Evolutionary conservation across 257 asterid genomes (phyloP).

Genomic region (Penstemon davidsonii): DNA sequence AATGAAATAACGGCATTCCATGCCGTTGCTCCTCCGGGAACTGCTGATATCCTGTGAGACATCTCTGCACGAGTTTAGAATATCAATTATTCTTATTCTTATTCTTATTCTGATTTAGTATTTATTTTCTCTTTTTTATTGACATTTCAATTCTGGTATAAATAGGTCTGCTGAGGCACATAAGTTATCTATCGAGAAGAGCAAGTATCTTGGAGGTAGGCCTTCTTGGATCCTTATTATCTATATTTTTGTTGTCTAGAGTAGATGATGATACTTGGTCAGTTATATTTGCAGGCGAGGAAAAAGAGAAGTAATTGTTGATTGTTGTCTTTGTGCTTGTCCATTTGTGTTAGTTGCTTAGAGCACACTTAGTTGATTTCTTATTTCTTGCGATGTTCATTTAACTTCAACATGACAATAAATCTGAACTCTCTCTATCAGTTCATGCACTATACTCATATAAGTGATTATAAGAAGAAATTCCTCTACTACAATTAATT

Average conservation of each 20-base stretch:
- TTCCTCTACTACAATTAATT: neutral
- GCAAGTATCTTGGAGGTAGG: slow-evolving; percentile 98
- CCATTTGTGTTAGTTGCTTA: slow-evolving; percentile 15
- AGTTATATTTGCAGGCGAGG: neutral
- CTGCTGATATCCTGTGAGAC: slow-evolving; percentile 65
- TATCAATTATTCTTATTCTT: neutral
- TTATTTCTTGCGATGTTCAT: slow-evolving; percentile 6
- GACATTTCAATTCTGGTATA: slow-evolving; percentile 7
- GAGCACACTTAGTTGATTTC: neutral
- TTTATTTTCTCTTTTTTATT: slow-evolving; percentile 19
- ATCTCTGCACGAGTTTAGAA: slow-evolving; percentile 5
- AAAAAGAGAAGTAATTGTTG: neutral
- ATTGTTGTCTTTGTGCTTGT: neutral
- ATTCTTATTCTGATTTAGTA: neutral
- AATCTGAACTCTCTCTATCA: neutral
- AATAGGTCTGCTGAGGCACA: slow-evolving; percentile 86
- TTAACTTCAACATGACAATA: neutral
- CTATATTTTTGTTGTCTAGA: neutral
- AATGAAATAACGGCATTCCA: slow-evolving; percentile 84
- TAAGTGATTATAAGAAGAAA: neutral
- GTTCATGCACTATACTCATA: neutral
- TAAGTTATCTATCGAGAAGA: slow-evolving; percentile 96
- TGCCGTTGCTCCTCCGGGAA: slow-evolving; percentile 98
- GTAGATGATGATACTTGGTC: neutral
- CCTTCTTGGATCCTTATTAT: neutral